phyloP scores from a whole-genome alignment of 345 rosid species.

The Dipteronia dyeriana region DNA sequence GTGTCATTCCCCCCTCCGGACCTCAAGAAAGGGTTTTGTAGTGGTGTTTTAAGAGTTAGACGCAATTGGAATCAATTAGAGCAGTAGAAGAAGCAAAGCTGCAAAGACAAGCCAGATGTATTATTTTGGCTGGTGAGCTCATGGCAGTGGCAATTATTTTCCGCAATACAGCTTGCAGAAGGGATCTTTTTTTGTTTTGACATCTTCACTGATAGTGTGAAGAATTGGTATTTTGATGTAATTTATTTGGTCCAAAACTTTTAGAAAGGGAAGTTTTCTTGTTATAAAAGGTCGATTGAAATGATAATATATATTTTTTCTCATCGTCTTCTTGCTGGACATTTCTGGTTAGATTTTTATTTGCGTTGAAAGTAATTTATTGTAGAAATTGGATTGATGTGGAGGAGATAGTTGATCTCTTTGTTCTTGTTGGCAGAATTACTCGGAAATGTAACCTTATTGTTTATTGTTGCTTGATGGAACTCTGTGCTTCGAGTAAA shows the following conservation, averaged over 20 bases:
- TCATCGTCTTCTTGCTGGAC: neutral
- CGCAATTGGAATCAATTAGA: neutral
- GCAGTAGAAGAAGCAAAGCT: constrained; percentile 26
- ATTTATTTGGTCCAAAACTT: constrained; percentile 5
- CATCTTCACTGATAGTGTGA: constrained; percentile 20
- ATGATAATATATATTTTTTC: neutral
- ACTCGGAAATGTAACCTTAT: neutral
- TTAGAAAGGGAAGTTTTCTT: neutral
- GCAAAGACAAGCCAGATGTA: constrained; percentile 18
- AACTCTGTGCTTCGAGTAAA: too few relatives aligned
- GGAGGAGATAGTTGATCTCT: neutral
- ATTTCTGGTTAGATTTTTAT: neutral
- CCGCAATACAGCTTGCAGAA: constrained; percentile 26
- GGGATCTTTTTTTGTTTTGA: neutral
- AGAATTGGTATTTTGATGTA: constrained; percentile 16
- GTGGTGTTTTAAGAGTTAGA: constrained; percentile 19
- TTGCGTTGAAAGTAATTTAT: too few relatives aligned
- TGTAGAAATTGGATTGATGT: neutral
- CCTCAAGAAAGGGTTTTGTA: constrained; percentile 11
- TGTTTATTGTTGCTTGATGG: too few relatives aligned
- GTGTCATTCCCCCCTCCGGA: constrained; percentile 16
- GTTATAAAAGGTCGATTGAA: neutral
- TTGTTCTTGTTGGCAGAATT: neutral
- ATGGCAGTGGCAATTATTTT: constrained; percentile 28
- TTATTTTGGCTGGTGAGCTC: constrained; percentile 34